Base-by-base conservation (phyloP, 352 stramenopile genomes). In the Phytopythium litorale region DNA sequence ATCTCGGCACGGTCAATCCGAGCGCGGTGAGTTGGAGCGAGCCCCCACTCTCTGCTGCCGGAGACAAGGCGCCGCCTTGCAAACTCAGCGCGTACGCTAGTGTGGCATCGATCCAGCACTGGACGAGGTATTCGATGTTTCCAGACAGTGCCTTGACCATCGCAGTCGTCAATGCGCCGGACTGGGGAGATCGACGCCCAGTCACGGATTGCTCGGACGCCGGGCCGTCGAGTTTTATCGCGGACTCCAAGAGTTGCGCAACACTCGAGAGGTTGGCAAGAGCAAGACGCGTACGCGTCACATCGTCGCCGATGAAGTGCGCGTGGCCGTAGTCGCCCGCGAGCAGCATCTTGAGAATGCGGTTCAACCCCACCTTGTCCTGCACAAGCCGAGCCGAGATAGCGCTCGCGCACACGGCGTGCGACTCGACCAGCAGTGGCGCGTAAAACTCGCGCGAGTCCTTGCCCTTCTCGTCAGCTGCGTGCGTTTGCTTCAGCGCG, bases 291-390 rank as follows among this genome's bases (percentile, higher is more conserved):
- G 64, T 74, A 4, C 84, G 78, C 12, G 73, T 85, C 32, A 77
- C 59, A 53, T 91, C 80, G 46, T 88, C 82, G 23, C 80, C 81
- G 25, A 85, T 70, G 48, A 79, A 88, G 56, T 91, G 75, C 0
- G 64, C 61, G 55, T 93, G 81, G 2, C 79, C 76, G 64, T 87
- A 91, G 55, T 91, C 82, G 55, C 76, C 66, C 18, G 66, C 77
- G 23, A 79, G 48, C 15, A 89, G 60, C 64, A 84, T 84, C 65
- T 73, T 83, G 30, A 93, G 50, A 21, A 94, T 80, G 43, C 85
- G 78, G 37, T 73, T 72, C 42, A 92, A 66, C 2, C 74, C 85
- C 33, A 92, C 73, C 56, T 89, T 92, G 63, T 94, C 83, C 68
- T 89, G 72, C 33, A 89, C 71, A 2, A 94, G 57, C 51, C 87